Evolutionary conservation across 805 yeast species (phyloP), one percentile per base, ranked within the genome.

Genomic region (Metschnikowia arizonensis): DNA sequence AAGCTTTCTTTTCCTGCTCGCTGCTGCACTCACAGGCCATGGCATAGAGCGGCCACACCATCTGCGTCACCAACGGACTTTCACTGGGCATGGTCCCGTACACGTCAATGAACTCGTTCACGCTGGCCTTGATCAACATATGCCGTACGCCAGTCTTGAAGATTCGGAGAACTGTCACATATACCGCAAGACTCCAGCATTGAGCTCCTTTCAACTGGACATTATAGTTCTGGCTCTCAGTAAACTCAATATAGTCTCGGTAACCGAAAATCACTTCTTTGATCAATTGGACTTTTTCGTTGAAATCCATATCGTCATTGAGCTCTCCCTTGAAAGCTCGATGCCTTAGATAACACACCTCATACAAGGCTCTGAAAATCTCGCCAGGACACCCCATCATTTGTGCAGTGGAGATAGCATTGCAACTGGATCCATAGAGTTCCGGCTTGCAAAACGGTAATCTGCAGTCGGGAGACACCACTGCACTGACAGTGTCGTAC

Each of bases 321-420:
- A 39, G 19, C 31, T 25, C 33, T 8, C 54, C 54, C 4, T 43
- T 42, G 11, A 45, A 33, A 8, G 52, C 29, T 38, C 60, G 60
- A 49, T 65, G 63, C 29, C 71, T 51, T 9, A 77, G 51, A 10
- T 55, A 54, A 48, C 81, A 76, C 4, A 78, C 68, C 35, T 71
- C 66, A 2, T 69, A 62, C 55, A 78, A 64, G 4, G 77, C 70
- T 14, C 60, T 58, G 55, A 79, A 78, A 1, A 79, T 72, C 48
- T 77, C 82, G 3, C 80, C 81, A 0, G 83, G 83, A 50, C 83
- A 79, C 1, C 82, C 83, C 74, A 76, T 77, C 73, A 79, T 68
- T 45, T 67, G 69, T 5, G 77, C 68, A 0, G 81, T 77, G 14
- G 82, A 76, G 4, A 74, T 65, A 9, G 56, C 54, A 46, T 69